Percentiles rank a stretch among this genome's conserved stretches.
phyloP scores from a whole-genome alignment of 169 alveolate species.

The Eimeria mitis region DNA sequence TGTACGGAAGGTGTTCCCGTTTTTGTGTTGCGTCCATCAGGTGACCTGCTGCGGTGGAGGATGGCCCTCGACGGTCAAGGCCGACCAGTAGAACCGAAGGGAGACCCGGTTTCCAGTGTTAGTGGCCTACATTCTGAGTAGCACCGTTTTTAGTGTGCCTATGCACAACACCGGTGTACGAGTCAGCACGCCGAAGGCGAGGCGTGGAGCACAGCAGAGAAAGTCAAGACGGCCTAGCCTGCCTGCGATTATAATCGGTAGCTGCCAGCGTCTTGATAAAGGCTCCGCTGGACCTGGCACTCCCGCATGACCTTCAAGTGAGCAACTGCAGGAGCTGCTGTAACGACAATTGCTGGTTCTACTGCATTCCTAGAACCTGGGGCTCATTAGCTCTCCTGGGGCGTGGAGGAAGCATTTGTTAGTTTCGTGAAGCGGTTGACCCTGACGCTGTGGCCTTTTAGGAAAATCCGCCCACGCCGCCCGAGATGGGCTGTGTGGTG shows the following conservation, averaged over 20 bases:
- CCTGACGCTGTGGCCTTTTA: neutral
- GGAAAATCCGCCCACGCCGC: neutral
- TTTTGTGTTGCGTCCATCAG: neutral
- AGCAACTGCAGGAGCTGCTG: neutral
- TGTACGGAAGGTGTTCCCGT: neutral
- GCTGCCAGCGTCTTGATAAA: neutral
- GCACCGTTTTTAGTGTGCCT: neutral
- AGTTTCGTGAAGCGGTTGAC: neutral
- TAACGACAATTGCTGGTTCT: neutral
- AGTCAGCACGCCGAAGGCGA: neutral
- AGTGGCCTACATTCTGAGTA: conserved; percentile 44
- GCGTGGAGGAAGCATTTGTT: neutral
- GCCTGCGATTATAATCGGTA: neutral
- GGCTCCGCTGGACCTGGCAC: neutral
- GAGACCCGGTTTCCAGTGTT: neutral
- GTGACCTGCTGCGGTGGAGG: conserved; percentile 68
- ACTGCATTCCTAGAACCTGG: neutral
- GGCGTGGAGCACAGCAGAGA: neutral
- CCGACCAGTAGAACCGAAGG: conserved; percentile 48
- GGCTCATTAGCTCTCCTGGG: neutral
- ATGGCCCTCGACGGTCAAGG: conserved; percentile 55
- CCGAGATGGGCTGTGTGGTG: neutral
- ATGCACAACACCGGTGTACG: neutral
- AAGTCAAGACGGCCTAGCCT: neutral
- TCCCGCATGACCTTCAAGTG: neutral